phyloP scores from a whole-genome alignment of 73 alveolate species.

The Urostyla sp. region DNA sequence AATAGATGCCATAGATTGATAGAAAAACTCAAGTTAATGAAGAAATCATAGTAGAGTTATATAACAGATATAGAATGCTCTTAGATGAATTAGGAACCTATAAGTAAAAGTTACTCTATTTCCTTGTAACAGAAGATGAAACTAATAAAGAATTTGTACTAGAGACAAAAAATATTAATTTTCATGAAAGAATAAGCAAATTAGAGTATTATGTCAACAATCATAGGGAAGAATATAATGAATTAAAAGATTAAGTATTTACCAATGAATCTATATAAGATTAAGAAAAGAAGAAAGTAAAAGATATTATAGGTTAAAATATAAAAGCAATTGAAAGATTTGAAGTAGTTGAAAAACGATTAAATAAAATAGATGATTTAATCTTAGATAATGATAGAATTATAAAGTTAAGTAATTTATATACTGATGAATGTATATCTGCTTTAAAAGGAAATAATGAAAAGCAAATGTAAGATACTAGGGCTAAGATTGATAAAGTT shows the following conservation, averaged over 20 bases:
- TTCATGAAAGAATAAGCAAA: not conserved
- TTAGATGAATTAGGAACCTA: slow-evolving; percentile 16
- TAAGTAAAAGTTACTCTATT: slow-evolving; percentile 6
- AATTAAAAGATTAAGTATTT: too few relatives aligned
- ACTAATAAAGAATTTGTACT: not conserved
- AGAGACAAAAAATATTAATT: not conserved
- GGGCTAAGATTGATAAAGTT: not conserved
- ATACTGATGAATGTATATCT: slow-evolving; percentile 6
- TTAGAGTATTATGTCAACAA: not conserved
- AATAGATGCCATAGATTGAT: slow-evolving; percentile 1
- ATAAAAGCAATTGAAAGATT: not conserved
- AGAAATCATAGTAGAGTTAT: slow-evolving; percentile 10
- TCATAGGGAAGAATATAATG: not conserved
- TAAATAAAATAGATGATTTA: not conserved
- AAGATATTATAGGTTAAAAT: not conserved
- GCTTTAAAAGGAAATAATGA: not conserved
- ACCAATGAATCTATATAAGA: too few relatives aligned
- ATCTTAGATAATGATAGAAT: slow-evolving; percentile 12
- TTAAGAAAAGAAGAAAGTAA: too few relatives aligned
- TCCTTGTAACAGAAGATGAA: slow-evolving; percentile 33
- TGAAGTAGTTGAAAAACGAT: not conserved
- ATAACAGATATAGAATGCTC: slow-evolving; percentile 17
- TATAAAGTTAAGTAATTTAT: slow-evolving; percentile 7
- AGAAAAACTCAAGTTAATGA: slow-evolving; percentile 27
- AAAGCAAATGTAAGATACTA: not conserved